Evolutionary conservation across 371 early-diverging fungal species (phyloP).

Genomic region (Circinella umbellata): DNA sequence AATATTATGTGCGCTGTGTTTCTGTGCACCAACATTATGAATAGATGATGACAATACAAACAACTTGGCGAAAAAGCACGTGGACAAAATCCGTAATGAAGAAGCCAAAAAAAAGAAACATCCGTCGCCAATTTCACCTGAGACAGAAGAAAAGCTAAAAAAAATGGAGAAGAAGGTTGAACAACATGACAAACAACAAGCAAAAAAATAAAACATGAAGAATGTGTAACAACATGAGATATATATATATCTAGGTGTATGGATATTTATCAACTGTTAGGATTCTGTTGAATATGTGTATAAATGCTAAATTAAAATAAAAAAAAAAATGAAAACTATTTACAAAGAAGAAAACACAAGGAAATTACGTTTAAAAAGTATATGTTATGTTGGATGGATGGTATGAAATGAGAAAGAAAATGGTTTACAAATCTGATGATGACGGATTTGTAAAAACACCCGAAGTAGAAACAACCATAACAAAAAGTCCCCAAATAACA

Average conservation of each 20-base stretch:
- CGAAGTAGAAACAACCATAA: constrained; percentile 45
- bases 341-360: too few species aligned
- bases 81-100: constrained; percentile 22
- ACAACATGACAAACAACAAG: constrained; percentile 11
- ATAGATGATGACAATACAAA: background rate
- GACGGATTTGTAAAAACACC: constrained; percentile 19
- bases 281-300: too few species aligned
- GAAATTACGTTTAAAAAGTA: too few species aligned
- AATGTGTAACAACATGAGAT: background rate
- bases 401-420: too few species aligned
- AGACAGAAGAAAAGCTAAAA: constrained; percentile 10
- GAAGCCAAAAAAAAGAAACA: constrained; percentile 19
- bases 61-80: constrained; percentile 16
- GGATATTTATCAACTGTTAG: too few species aligned
- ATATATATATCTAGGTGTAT: too few species aligned
- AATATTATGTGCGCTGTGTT: too few species aligned
- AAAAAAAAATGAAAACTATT: too few species aligned
- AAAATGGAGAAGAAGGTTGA: constrained; percentile 21
- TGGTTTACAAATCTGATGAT: too few species aligned
- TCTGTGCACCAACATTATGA: background rate
- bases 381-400: too few species aligned
- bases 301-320: too few species aligned
- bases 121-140: constrained; percentile 17
- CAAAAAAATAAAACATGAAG: constrained; percentile 10
- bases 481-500: constrained; percentile 42